These are phyloP conservation scores for Penstemon eatonii DNA, from an alignment of 257 asterid genomes.

Conservation along the genomic window DNA sequence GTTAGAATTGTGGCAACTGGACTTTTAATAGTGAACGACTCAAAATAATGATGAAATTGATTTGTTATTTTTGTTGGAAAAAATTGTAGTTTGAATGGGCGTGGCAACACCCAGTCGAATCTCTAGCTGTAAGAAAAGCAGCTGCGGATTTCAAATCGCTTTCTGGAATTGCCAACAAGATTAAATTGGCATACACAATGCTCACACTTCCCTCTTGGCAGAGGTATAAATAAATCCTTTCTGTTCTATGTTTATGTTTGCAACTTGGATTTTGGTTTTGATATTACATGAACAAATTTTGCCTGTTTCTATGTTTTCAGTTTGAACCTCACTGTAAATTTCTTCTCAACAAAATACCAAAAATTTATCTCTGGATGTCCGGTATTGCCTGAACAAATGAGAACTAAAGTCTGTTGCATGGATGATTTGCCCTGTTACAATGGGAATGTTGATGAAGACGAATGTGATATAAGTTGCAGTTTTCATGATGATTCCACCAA, in stretches of 20 bases:
- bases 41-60: slow-evolving; percentile 1
- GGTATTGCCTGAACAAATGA: slow-evolving; percentile 51
- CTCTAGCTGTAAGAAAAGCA: slow-evolving; percentile 75
- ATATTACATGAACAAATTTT: background rate
- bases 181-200: slow-evolving; percentile 80
- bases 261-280: background rate
- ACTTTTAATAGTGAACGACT: background rate
- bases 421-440: slow-evolving; percentile 84
- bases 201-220: slow-evolving; percentile 86
- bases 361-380: slow-evolving; percentile 57
- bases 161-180: slow-evolving; percentile 79
- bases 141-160: slow-evolving; percentile 75
- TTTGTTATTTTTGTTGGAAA: background rate
- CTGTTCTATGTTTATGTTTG: background rate
- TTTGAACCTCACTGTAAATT: slow-evolving; percentile 72
- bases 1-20: no score
- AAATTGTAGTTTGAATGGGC: slow-evolving; percentile 94
- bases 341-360: slow-evolving; percentile 87
- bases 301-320: slow-evolving; percentile 38
- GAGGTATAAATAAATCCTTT: slow-evolving; percentile 43
- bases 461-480: slow-evolving; percentile 22
- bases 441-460: slow-evolving; percentile 34
- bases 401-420: slow-evolving; percentile 55
- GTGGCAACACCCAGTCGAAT: slow-evolving; percentile 93
- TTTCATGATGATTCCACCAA: slow-evolving; percentile 27